Conservation (phyloP, 306 rosid species). For the Prosopis cineraria region DNA sequence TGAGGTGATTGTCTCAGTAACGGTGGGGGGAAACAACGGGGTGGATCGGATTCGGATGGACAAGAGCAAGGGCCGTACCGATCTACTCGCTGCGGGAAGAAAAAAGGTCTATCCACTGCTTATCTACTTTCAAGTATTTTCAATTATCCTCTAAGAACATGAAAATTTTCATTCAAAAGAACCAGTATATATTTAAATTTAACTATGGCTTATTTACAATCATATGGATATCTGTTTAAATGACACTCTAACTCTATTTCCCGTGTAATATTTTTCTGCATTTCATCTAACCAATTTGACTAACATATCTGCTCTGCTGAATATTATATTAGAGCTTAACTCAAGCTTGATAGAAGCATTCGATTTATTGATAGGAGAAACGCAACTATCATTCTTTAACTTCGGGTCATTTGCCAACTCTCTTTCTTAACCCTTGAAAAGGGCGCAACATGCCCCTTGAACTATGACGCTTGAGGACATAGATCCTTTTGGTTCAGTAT, state of each 20-base stretch:
- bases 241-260: not conserved
- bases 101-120: conserved; percentile 44
- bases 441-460: not conserved
- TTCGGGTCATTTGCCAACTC: not conserved
- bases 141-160: not conserved
- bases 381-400: not conserved
- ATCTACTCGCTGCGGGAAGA: conserved; percentile 69
- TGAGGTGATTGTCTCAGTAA: conserved; percentile 29
- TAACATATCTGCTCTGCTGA: not conserved
- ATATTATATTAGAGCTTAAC: not conserved
- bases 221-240: not conserved
- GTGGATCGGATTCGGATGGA: conserved; percentile 70
- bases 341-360: not conserved
- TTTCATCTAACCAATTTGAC: not conserved
- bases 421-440: not conserved
- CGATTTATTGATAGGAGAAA: not conserved
- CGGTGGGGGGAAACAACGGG: conserved; percentile 44
- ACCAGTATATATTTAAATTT: not conserved
- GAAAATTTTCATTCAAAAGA: not conserved
- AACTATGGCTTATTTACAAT: not conserved
- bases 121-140: not conserved
- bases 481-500: not conserved
- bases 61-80: conserved; percentile 68
- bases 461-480: not conserved
- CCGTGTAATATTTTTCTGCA: not conserved